Base-by-base conservation (phyloP, 768 basidiomycete genomes). In the Lentinus brumalis region DNA sequence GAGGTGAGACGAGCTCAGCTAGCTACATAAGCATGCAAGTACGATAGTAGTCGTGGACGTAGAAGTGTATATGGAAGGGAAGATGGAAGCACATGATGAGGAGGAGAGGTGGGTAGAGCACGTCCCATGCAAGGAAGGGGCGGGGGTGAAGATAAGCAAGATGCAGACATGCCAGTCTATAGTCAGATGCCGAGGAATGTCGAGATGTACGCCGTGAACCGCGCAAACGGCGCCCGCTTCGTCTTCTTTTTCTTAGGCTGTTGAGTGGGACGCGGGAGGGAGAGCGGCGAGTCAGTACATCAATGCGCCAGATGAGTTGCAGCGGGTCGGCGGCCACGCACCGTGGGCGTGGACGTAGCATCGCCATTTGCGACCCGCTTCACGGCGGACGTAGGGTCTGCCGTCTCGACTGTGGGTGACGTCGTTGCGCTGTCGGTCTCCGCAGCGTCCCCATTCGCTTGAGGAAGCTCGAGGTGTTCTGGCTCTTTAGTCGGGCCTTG, bases 131-230 rank as follows among this genome's bases (percentile, higher is more conserved):
- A 35, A 35, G 35, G 7, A 16, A 30, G 12, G 15, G 41, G 30
- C 41, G 53, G 11, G 16, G 26, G 32, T 9, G 15, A 39, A 21
- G 30, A 38, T 35, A 15, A 9, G 21, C 32, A 38, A 26, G 21
- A 26, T 26, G 21, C 21, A 26, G 21, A 41, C 40, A 50, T 55
- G 35, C 40, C 18, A 30, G 31, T 56, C 26, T 32, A 50, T n/a
- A 32, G 31, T 65, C 60, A 69, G 38, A 69, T 59, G 21, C 69
- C 69, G 50, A 70, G 65, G 64, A 70, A 70, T 14, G 69, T 59
- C 31, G 69, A 70, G 41, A 70, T 61, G 62, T 70, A 70, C 44
- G 69, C 65, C 32, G 69, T 70, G 60, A 70, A 59, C 35, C 69
- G 65, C 9, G 69, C 69, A 40, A 70, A 62, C 8, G 59, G 66